Percentiles rank a stretch among this genome's conserved stretches.
These are phyloP conservation scores for Podaxis sp. DNA, from an alignment of 768 basidiomycete genomes.

Conservation along the genomic window DNA sequence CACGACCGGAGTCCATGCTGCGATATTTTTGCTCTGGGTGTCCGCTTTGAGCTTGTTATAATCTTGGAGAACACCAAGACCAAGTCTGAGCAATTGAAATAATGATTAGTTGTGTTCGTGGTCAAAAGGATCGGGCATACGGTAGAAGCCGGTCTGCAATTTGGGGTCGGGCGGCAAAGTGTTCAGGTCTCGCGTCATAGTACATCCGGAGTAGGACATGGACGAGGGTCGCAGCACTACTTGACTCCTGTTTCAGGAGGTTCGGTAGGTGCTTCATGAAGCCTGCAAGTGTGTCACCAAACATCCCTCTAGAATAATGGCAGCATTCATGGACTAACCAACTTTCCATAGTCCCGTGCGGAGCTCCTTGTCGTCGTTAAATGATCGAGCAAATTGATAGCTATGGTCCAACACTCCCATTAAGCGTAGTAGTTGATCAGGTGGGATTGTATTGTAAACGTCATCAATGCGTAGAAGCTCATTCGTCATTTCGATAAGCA, in stretches of 20 bases:
- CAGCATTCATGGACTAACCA: conserved; percentile 52
- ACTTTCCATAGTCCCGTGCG: conserved; percentile 99
- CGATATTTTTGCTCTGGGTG: conserved; percentile 90
- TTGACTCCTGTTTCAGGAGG: conserved; percentile 96
- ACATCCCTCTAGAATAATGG: not conserved
- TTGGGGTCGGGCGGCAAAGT: conserved; percentile 77
- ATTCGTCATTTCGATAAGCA: conserved; percentile 96
- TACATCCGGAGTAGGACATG: conserved; percentile 93
- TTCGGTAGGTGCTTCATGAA: conserved; percentile 99
- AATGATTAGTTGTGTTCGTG: conserved; percentile 7
- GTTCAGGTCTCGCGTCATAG: conserved; percentile 82
- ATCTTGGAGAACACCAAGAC: conserved; percentile 83
- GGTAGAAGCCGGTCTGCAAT: conserved; percentile 71
- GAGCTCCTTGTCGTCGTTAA: conserved; percentile 98
- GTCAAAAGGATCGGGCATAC: conserved; percentile 34
- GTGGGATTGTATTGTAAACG: conserved; percentile 91
- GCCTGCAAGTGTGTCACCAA: conserved; percentile 41
- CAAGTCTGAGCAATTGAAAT: conserved; percentile 50
- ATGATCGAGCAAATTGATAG: conserved; percentile 94
- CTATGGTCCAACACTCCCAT: conserved; percentile 97
- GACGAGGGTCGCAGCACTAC: conserved; percentile 91
- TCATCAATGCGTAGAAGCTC: conserved; percentile 90
- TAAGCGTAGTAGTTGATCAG: conserved; percentile 86
- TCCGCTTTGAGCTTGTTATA: conserved; percentile 88
- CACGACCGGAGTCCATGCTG: conserved; percentile 99